A percentile compares a stretch with the other conserved stretches of the same genome.
phyloP scores from a whole-genome alignment of 177 flowering plant species.

The Tripterygium wilfordii region DNA sequence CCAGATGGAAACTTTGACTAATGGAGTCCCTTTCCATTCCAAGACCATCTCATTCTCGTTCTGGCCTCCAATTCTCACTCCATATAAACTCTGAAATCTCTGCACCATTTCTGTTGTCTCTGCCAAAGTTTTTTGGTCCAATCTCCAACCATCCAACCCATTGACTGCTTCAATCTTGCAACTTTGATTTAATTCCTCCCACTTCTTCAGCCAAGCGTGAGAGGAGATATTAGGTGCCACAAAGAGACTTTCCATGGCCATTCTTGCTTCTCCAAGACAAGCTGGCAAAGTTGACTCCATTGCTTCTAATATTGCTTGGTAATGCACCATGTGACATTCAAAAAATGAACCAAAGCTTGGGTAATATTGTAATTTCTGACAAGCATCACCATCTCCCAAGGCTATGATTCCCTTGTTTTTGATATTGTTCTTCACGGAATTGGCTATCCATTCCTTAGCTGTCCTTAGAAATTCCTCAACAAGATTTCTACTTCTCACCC shows the following conservation, averaged over 20 bases:
- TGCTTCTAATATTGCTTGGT: constrained; percentile 43
- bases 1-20: constrained; percentile 48
- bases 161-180: constrained; percentile 1
- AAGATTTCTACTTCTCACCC: constrained; percentile 22
- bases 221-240: constrained; percentile 37
- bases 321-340: constrained; percentile 28
- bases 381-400: constrained; percentile 34
- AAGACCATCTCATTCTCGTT: constrained; percentile 35
- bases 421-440: background rate
- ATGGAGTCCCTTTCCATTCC: constrained; percentile 46
- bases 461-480: constrained; percentile 36
- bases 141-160: constrained; percentile 22
- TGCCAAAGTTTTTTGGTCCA: constrained; percentile 30
- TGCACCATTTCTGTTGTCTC: constrained; percentile 39
- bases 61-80: constrained; percentile 30
- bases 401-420: constrained; percentile 33
- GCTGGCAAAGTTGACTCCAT: constrained; percentile 40
- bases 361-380: constrained; percentile 4
- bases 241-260: constrained; percentile 52
- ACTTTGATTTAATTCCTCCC: constrained; percentile 29
- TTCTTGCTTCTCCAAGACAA: constrained; percentile 49
- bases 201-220: constrained; percentile 23
- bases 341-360: constrained; percentile 35
- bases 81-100: constrained; percentile 23
- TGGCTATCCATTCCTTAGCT: constrained; percentile 29